phyloP scores from a whole-genome alignment of 495 filamentous ascomycete species.

The Penicillium tannophilum region DNA sequence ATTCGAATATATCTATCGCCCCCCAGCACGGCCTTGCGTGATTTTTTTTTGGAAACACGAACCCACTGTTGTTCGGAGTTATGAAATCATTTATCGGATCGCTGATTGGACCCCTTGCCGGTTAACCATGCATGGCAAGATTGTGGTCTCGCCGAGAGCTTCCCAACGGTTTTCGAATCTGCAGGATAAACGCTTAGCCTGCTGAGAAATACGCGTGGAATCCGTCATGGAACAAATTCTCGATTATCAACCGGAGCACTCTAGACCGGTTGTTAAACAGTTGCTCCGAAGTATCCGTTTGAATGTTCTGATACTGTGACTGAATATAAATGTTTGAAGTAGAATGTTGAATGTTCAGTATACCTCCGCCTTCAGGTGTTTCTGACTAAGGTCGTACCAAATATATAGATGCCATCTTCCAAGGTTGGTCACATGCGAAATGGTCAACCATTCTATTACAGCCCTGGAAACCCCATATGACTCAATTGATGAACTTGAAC shows the following conservation, averaged over 20 bases:
- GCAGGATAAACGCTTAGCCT: constrained; percentile 9
- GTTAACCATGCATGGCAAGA: background rate
- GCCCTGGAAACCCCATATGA: too few relatives aligned
- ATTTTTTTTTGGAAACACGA: constrained; percentile 14
- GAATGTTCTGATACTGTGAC: too few relatives aligned
- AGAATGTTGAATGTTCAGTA: background rate
- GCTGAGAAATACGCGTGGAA: constrained; percentile 12
- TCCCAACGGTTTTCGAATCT: constrained; percentile 15
- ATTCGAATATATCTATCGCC: constrained; percentile 7
- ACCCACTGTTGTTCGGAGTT: constrained; percentile 4
- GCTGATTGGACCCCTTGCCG: constrained; percentile 14
- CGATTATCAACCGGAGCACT: background rate
- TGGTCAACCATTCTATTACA: too few relatives aligned
- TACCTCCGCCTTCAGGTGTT: too few relatives aligned
- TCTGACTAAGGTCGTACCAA: too few relatives aligned
- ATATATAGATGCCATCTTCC: too few relatives aligned
- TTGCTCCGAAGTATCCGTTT: background rate
- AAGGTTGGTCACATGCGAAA: too few relatives aligned
- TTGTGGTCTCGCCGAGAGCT: background rate
- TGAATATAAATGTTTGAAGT: too few relatives aligned
- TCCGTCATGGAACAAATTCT: constrained; percentile 4
- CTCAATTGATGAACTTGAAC: too few relatives aligned
- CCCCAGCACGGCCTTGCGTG: constrained; percentile 13
- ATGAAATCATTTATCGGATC: background rate
- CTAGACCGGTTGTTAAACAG: background rate